Evolutionary conservation across 139 green algal species (phyloP).

Genomic region (Closterium sp.): DNA sequence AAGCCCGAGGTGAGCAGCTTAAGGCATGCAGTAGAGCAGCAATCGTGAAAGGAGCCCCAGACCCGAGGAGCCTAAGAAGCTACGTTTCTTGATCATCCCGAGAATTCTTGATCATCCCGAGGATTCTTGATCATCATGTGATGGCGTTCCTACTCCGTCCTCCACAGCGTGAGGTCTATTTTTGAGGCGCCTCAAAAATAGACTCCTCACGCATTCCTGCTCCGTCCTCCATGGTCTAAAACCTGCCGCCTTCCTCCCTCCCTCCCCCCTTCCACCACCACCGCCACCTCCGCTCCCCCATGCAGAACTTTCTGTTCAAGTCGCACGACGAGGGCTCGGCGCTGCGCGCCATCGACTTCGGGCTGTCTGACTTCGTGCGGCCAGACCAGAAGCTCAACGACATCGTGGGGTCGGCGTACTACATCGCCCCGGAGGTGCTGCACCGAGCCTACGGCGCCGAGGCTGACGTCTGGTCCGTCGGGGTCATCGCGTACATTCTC

Average conservation of each 20-base stretch:
- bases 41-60: too few relatives aligned
- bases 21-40: too few relatives aligned
- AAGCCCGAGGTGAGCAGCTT: too few relatives aligned
- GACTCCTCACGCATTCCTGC: neutral
- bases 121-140: too few relatives aligned
- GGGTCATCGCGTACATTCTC: slow-evolving; percentile 98
- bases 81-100: too few relatives aligned
- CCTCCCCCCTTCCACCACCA: neutral
- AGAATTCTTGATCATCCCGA: too few relatives aligned
- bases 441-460: slow-evolving; percentile 72
- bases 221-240: neutral
- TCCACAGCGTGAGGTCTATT: too few relatives aligned
- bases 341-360: slow-evolving; percentile 94
- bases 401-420: slow-evolving; percentile 88
- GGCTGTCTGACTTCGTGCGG: slow-evolving; percentile 76
- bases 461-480: slow-evolving; percentile 85
- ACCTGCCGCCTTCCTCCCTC: neutral
- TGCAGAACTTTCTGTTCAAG: slow-evolving; percentile 92
- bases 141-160: too few relatives aligned
- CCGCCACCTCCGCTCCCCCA: neutral
- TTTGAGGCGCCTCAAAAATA: too few relatives aligned
- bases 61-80: too few relatives aligned
- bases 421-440: slow-evolving; percentile 88
- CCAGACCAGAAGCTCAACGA: slow-evolving; percentile 61
- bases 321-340: slow-evolving; percentile 60